Evolutionary conservation across 1,284 basidiomycete genomes (phyloP), one percentile per base, ranked within the genome.

Genomic region (Gymnopus androsaceus): DNA sequence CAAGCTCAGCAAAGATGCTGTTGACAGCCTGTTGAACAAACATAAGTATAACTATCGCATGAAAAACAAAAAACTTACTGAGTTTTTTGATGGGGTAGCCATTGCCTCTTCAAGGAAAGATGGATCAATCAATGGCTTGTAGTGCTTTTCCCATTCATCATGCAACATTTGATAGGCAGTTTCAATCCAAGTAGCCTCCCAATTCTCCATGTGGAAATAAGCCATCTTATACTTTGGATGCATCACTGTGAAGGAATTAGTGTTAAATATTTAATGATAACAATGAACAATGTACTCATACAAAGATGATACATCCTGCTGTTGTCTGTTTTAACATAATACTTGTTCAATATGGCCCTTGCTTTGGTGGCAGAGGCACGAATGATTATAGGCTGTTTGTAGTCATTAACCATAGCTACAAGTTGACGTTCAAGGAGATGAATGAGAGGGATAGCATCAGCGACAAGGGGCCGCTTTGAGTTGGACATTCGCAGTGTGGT

Each of bases 241-340:
- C 27, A 61, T 38, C 12, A 61, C 57, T 61, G 33, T 23, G 9
- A 17, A 47, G 30, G 14, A 17, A 27, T n/a, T 31, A 25, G 19
- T 31, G 23, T 21, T n/a, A n/a, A n/a, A 14, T 8, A 15, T 19
- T 17, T 11, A 5, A 19, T 6, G 17, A 40, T 11, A 6, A 40
- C 6, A 40, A 40, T 8, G n/a, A n/a, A n/a, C n/a, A n/a, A 36
- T 25, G 14, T 49, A 49, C 47, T 49, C 31, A 49, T 49, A 15
- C 31, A 36, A 4, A 59, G 36, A 8, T 51, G 55, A 25, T 59
- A 62, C 42, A 64, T 61, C 25, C 57, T 55, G 0, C 56, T 58
- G 12, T 63, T 52, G 45, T 64, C 62, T 0, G 63, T 63, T 31
- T 59, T 55, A 12, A 58, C 25, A 55, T 63, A 64, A 41, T 64